Base-by-base conservation (phyloP, 2,329 filamentous ascomycete genomes). In the Calonectria pteridis region DNA sequence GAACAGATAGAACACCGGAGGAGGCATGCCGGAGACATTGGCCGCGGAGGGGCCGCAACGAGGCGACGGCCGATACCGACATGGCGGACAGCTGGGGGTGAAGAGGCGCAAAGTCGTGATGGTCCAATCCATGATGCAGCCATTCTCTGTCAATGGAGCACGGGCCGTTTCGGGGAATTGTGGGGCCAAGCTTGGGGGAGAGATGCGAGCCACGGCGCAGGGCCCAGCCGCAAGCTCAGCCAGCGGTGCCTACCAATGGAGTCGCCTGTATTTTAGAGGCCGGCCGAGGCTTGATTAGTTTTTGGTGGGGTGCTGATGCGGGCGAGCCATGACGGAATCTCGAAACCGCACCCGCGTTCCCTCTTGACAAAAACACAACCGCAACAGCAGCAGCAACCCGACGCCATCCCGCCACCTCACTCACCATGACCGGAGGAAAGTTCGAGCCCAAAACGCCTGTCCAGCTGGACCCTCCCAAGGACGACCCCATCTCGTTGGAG, bases 401-500 rank as follows among this genome's bases (percentile, higher is more conserved):
- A 55, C 51, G 26, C 28, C 51, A 58, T 49, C 37, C 37, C 13
- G 50, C 28, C 31, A 72, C 31, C 50, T 23, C 35, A 50, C 33
- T 49, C 46, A 69, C 72, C 75, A 92, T 92, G 90, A 83, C 88
- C 74, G 90, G 55, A 40, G 55, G 89, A 76, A 93, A 91, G 79
- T 97, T 97, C 80, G 93, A 94, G 83, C 95, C 95, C 53, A 97
- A 97, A 85, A 87, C 87, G 33, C 90, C 94, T 4, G 93, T 97
- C 73, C 86, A 92, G 71, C 91, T 99, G 73, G 89, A 93, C 72
- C 93, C 95, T 46, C 97, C 97, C 18, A 98, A 97, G 86, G 90
- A 95, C 82, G 96, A 98, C 81, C 90, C 91, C 46, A 98, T 99
- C 80, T 92, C 93, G n/a, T 81, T 89, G 2, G 94, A 97, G 72